Base-by-base conservation (phyloP, 1,139 yeast genomes). In the Ogataea hybrid region DNA sequence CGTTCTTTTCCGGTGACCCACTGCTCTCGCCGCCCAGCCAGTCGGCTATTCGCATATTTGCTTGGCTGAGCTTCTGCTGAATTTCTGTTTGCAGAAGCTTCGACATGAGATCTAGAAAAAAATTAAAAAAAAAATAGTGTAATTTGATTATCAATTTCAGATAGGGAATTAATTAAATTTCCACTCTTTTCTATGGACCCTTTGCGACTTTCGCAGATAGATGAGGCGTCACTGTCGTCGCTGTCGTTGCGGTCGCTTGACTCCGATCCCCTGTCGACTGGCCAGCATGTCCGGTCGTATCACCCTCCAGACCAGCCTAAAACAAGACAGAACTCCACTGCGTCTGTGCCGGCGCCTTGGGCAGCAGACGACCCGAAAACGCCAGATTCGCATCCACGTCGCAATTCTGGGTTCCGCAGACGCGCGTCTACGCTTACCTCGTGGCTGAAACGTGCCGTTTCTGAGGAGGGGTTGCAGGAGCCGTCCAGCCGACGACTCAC, bases 61-160 rank as follows among this genome's bases (percentile, higher is more conserved):
- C 68, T 31, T 64, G 64, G 6, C 69, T 52, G 12, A 76, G 56
- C 4, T 73, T 68, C 8, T 71, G 62, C 53, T 72, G 78, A 52
- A 76, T 68, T 47, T 65, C 64, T 12, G 77, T 69, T 50, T 73
- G 81, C 11, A 77, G 62, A 30, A 68, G 20, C 21, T 32, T 28
- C n/a, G 36, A 37, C 40, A 32, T 28, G 31, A 15, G 6, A 28
- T 25, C 17, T 30, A 30, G 10, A 30, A 18, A 30, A 3, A 7
- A 23, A 27, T 8, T n/a, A 20, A 20, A 23, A n/a, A 31, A 37
- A 37, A 15, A n/a, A n/a, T 2, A 14, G 14, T 14, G 14, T 14
- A 14, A 14, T 14, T 14, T 14, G 14, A 14, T 14, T 14, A 14
- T 14, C 14, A 14, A 14, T 23, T 9, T 32, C 20, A 16, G 17